Base-by-base conservation (phyloP, 2,329 filamentous ascomycete genomes). In the Fusarium sp. region DNA sequence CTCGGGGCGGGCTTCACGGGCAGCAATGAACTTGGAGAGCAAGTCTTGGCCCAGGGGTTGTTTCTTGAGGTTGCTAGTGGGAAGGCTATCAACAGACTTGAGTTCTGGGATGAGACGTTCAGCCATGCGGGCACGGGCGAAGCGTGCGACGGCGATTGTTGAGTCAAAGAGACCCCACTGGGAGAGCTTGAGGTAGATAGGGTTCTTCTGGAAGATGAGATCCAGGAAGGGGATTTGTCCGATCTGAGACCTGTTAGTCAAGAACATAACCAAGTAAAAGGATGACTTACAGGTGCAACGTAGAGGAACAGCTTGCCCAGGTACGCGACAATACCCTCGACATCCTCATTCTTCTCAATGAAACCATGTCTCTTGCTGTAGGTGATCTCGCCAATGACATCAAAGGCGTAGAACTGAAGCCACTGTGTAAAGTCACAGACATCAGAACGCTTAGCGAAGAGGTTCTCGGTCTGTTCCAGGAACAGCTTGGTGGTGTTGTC, bases 341-440 rank as follows among this genome's bases (percentile, higher is more conserved):
- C 90, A 71, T 95, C 93, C 78, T 91, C 87, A 57, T 94, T 91
- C 78, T 89, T 87, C 80, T 95, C 92, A 5, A 95, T 83, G 73
- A 95, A 95, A 0, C 93, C 93, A 66, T 94, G 88, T 1, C 92
- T 87, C 80, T 93, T 93, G 80, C 90, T 91, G 82, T 93, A 95
- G 0, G 92, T 94, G 77, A 95, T 89, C 70, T 93, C 91, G 11
- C 92, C 92, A 70, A 94, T 94, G 20, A 95, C 93, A 78, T 95
- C 93, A 77, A 95, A 95, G 0, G 93, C 93, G 75, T 93, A 95
- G 79, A 91, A 95, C 78, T 95, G 93, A 65, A 95, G 83, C 93
- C 93, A 95, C 65, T 86, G 85, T 4, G 90, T 89, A 63, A 94
- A 92, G 78, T 93, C 89, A 77, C 77, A 79, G 4, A 77, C 75